phyloP scores from a whole-genome alignment of 176 grass and related monocot species.

The Triticum timopheevii region DNA sequence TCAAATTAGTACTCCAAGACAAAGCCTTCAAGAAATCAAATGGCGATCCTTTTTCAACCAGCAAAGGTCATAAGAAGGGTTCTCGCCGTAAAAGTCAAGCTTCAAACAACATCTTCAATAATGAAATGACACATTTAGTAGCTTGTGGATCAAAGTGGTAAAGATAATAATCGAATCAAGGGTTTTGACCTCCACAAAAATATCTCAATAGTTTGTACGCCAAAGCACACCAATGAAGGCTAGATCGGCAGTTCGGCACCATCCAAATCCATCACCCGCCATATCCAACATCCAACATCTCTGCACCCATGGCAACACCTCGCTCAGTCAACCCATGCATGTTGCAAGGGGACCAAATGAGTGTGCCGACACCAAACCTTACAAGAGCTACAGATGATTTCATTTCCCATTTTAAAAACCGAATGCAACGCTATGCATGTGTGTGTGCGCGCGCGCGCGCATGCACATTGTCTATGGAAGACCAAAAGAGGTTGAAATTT shows the following conservation, averaged over 20 bases:
- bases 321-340: no score
- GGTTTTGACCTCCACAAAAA: no score
- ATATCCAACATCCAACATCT: no score
- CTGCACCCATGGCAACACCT: no score
- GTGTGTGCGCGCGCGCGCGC: no score
- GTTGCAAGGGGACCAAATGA: no score
- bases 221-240: no score
- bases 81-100: not conserved
- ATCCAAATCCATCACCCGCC: no score
- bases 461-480: not conserved
- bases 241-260: no score
- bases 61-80: not conserved
- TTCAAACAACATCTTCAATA: not conserved
- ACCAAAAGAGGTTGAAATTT: not conserved
- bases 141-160: not conserved
- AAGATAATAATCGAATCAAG: not conserved
- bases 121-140: not conserved
- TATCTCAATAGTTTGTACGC: no score
- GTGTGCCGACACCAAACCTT: not conserved
- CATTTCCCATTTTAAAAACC: not conserved
- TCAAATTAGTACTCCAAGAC: not conserved
- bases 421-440: not conserved
- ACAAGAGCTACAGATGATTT: not conserved
- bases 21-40: not conserved
- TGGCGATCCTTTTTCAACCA: not conserved